phyloP scores from a whole-genome alignment of 1,139 yeast species.

The Scheffersomyces illinoinensis region DNA sequence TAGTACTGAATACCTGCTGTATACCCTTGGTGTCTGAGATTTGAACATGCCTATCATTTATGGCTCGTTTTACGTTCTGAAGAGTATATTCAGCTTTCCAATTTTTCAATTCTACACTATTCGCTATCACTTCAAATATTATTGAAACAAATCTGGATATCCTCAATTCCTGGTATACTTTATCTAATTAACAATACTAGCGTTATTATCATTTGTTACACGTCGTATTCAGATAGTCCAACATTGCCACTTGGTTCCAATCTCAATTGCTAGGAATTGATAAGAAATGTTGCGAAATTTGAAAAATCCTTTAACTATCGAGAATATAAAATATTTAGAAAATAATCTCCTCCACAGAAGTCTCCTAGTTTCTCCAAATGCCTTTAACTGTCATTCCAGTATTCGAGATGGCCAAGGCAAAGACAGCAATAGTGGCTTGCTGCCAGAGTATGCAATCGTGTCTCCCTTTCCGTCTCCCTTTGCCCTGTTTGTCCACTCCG shows the following conservation, averaged over 20 bases:
- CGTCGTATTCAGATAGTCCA: neutral
- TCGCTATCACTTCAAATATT: too few species aligned
- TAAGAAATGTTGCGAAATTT: neutral
- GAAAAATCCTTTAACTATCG: neutral
- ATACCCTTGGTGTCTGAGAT: too few species aligned
- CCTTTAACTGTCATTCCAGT: neutral
- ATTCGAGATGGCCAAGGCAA: neutral
- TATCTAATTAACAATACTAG: too few species aligned
- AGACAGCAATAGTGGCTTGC: neutral
- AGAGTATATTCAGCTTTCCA: too few species aligned
- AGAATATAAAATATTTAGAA: neutral
- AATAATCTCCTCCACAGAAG: neutral
- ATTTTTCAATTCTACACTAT: too few species aligned
- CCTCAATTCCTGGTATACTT: too few species aligned
- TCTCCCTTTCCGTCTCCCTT: neutral
- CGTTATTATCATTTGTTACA: neutral
- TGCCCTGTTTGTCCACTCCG: neutral
- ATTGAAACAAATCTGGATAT: too few species aligned
- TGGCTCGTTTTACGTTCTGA: too few species aligned
- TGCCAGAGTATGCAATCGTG: neutral
- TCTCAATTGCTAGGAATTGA: neutral
- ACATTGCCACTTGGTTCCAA: too few species aligned
- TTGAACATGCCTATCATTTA: too few species aligned
- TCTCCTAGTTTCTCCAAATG: neutral
- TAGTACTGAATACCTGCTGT: too few species aligned